Percentiles rank a stretch among this genome's conserved stretches.
These are phyloP conservation scores for Spathaspora arborariae DNA, from an alignment of 805 yeast genomes.

Conservation along the genomic window DNA sequence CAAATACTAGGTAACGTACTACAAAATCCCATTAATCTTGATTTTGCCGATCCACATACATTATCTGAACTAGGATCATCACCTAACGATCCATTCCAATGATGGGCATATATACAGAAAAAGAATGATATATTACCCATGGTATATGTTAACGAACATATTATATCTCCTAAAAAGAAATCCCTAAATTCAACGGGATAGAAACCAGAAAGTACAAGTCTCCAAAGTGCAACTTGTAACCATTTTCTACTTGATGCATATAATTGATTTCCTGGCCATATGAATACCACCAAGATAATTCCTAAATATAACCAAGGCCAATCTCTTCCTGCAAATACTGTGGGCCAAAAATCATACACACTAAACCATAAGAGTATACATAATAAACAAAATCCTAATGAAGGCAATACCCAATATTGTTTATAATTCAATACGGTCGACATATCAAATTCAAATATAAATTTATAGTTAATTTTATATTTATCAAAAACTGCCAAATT, in stretches of 20 bases:
- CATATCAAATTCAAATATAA: slow-evolving; percentile 84
- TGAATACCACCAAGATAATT: slow-evolving; percentile 40
- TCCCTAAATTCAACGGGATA: slow-evolving; percentile 95
- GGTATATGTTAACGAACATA: slow-evolving; percentile 85
- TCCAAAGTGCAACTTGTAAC: slow-evolving; percentile 66
- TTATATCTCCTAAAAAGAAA: slow-evolving; percentile 87
- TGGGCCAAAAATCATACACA: slow-evolving; percentile 65
- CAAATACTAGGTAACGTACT: slow-evolving; percentile 82
- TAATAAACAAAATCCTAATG: slow-evolving; percentile 52
- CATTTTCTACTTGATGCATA: slow-evolving; percentile 69
- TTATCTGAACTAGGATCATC: slow-evolving; percentile 30
- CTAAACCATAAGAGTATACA: slow-evolving; percentile 73
- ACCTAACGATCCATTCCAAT: slow-evolving; percentile 57
- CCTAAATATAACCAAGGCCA: slow-evolving; percentile 81
- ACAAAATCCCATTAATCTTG: slow-evolving; percentile 77
- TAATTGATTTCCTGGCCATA: slow-evolving; percentile 59
- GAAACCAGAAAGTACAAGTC: slow-evolving; percentile 76
- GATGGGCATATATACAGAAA: slow-evolving; percentile 73
- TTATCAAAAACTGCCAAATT: slow-evolving; percentile 71
- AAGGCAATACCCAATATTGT: slow-evolving; percentile 64
- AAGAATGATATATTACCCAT: slow-evolving; percentile 82
- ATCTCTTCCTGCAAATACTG: slow-evolving; percentile 56
- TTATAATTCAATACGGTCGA: slow-evolving; percentile 61
- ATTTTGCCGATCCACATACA: slow-evolving; percentile 72
- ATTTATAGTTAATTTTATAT: slow-evolving; percentile 81